phyloP scores from a whole-genome alignment of 2,329 filamentous ascomycete species.

The Bretziella fagacearum region DNA sequence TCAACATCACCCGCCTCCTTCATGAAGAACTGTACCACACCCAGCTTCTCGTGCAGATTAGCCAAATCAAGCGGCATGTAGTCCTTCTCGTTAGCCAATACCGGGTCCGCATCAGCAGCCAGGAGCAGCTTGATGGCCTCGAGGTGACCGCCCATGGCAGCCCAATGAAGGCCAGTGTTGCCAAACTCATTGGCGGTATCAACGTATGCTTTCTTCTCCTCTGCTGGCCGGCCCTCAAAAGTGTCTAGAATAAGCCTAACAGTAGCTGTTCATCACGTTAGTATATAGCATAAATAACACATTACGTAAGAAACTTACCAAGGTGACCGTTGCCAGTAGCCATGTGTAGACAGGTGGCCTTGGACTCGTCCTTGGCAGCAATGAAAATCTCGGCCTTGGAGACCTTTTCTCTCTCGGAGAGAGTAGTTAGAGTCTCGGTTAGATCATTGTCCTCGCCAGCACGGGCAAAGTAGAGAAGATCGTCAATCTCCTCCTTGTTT shows the following conservation, averaged over 20 bases:
- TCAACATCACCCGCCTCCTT: conserved; percentile 32
- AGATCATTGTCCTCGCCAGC: conserved; percentile 60
- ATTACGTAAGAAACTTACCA: conserved; percentile 42
- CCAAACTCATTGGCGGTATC: conserved; percentile 62
- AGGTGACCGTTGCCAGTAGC: conserved; percentile 77
- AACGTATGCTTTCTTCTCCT: conserved; percentile 35
- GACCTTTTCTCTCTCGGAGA: conserved; percentile 45
- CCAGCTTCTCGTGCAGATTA: conserved; percentile 49
- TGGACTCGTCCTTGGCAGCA: conserved; percentile 54
- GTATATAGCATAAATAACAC: conserved; percentile 3
- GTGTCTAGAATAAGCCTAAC: conserved; percentile 28
- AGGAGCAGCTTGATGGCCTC: conserved; percentile 63
- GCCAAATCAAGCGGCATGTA: conserved; percentile 65
- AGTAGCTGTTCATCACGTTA: conserved; percentile 24
- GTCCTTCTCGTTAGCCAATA: conserved; percentile 64
- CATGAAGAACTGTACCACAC: conserved; percentile 46
- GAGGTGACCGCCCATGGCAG: conserved; percentile 74
- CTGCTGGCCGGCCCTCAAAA: conserved; percentile 25
- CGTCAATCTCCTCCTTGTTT: conserved; percentile 69
- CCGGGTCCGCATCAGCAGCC: conserved; percentile 53
- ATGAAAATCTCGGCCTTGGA: conserved; percentile 47
- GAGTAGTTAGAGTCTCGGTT: conserved; percentile 35
- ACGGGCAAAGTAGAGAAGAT: conserved; percentile 76
- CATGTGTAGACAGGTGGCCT: conserved; percentile 78
- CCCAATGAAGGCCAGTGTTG: conserved; percentile 91